Evolutionary conservation across 768 basidiomycete species (phyloP).

Genomic region (Collybia mongolica): DNA sequence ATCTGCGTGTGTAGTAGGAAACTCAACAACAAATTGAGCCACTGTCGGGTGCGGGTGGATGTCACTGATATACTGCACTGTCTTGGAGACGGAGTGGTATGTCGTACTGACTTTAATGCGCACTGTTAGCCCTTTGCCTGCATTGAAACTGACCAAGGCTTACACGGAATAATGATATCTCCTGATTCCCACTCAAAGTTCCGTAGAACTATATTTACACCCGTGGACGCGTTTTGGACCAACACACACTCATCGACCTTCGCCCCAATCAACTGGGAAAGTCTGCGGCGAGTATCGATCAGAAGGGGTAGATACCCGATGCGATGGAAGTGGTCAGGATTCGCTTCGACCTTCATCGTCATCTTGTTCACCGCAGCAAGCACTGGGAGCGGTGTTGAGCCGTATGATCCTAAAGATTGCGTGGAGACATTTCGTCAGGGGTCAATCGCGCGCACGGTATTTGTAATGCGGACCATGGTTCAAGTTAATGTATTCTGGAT

Average conservation of each 20-base stretch:
- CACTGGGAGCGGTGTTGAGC: constrained; percentile 48
- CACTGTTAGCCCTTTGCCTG: neutral
- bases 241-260: constrained; percentile 45
- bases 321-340: constrained; percentile 49
- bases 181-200: constrained; percentile 62
- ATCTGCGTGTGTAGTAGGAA: constrained; percentile 54
- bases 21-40: constrained; percentile 47
- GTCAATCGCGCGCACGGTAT: constrained; percentile 14
- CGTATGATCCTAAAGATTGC: constrained; percentile 43
- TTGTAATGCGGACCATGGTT: constrained; percentile 51
- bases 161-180: constrained; percentile 62
- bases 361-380: constrained; percentile 33
- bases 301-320: constrained; percentile 27
- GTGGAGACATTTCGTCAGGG: constrained; percentile 29
- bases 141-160: neutral
- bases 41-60: constrained; percentile 49
- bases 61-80: constrained; percentile 55
- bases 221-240: constrained; percentile 55
- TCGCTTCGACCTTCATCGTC: constrained; percentile 38
- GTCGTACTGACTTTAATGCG: constrained; percentile 11
- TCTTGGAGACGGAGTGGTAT: constrained; percentile 53
- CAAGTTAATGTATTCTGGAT: constrained; percentile 59
- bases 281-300: constrained; percentile 34
- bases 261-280: constrained; percentile 51
- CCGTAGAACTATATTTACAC: constrained; percentile 56